phyloP scores from a whole-genome alignment of 2,329 filamentous ascomycete species.

The Microdochium trichocladiopsis region DNA sequence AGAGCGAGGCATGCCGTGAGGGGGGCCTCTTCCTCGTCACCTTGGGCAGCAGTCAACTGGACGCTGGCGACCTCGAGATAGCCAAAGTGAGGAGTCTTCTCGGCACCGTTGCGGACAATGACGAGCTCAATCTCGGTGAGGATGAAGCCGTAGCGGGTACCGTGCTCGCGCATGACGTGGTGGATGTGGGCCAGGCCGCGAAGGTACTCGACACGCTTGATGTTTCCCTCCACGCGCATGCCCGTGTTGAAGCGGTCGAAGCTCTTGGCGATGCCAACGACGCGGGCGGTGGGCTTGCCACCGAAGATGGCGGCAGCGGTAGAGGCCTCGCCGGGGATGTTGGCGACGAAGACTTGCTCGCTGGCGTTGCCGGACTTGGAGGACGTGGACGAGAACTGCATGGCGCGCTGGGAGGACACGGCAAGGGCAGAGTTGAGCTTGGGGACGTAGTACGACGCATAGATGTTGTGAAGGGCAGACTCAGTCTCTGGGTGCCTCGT shows the following conservation, averaged over 20 bases:
- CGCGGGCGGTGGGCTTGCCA: slow-evolving; percentile 36
- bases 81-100: slow-evolving; percentile 74
- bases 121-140: slow-evolving; percentile 94
- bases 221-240: slow-evolving; percentile 79
- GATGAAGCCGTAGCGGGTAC: slow-evolving; percentile 91
- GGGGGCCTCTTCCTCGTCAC: slow-evolving; percentile 31
- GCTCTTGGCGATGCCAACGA: slow-evolving; percentile 70
- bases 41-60: slow-evolving; percentile 40
- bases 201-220: slow-evolving; percentile 84
- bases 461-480: slow-evolving; percentile 65
- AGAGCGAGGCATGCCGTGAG: slow-evolving; percentile 68
- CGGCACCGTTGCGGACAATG: slow-evolving; percentile 73
- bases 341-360: slow-evolving; percentile 60
- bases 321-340: slow-evolving; percentile 47
- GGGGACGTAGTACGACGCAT: slow-evolving; percentile 71
- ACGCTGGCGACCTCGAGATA: slow-evolving; percentile 68
- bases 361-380: slow-evolving; percentile 25
- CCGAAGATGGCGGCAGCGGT: slow-evolving; percentile 47
- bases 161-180: slow-evolving; percentile 87
- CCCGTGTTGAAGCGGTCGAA: slow-evolving; percentile 94
- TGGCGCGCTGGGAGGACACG: slow-evolving; percentile 63
- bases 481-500: slow-evolving; percentile 73
- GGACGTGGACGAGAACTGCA: slow-evolving; percentile 33
- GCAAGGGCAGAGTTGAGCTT: slow-evolving; percentile 82
- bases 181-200: slow-evolving; percentile 81